Base-by-base conservation (phyloP, 176 grass and related monocot genomes). In the Aegilops tauschii region DNA sequence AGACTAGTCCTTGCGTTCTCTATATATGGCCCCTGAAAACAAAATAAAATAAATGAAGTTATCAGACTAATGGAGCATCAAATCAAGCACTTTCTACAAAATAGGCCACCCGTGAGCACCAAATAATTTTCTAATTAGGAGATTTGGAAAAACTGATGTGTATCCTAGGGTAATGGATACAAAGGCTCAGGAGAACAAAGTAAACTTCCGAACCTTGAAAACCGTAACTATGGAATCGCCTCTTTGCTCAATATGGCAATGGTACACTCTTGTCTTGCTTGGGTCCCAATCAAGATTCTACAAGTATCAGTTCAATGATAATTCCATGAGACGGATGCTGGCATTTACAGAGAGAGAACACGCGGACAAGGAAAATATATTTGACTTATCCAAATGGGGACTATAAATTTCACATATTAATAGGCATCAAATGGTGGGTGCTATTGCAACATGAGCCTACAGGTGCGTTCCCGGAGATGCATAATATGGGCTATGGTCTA, bases 271-370 rank as follows among this genome's bases (percentile, higher is more conserved):
- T 75, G 89, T 87, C 72, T 76, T 94, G 17, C 28, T 47, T 27
- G 86, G 80, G 32, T 95, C 87, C 85, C 76, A 95, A 78, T 93
- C 88, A 76, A 92, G 63, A 75, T 81, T 83, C 93, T 97, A 89
- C 88, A 79, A 76, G 40, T 25, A 80, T 75, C 30, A 56, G 45
- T 74, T 29, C 39, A 88, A 49, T 8, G 39, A 77, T 61, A 79
- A 52, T 81, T 30, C 28, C 37, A 45, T 83, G 8, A 81, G 54
- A 12, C 9, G 6, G 2, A 7, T 65, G 23, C 5, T 77, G 81
- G 27, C 42, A 85, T 37, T 14, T 29, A 69, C 40, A 17, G 13
- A 78, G 3, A 18, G 18, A 69, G 30, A 50, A 36, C 69, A 73
- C 8, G 8, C 50, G 27, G 11, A 50, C 23, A 28, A 50, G 47